Evolutionary conservation across 2,329 filamentous ascomycete species (phyloP).

Genomic region (Dothidotthia symphoricarpi): DNA sequence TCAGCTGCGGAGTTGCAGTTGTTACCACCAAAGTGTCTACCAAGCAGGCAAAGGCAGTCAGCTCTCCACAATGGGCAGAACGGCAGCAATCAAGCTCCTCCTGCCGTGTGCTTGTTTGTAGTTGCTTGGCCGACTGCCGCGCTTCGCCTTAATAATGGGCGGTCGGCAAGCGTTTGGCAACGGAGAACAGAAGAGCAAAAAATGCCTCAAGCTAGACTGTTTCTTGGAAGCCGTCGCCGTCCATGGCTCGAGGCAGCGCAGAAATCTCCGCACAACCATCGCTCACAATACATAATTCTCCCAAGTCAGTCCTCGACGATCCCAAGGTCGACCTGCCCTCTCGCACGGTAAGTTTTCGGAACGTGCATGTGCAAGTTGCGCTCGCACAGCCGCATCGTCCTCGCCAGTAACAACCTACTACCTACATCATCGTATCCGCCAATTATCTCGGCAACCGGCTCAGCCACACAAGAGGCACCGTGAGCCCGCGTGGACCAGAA

Average conservation of each 20-base stretch:
- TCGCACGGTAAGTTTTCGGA: neutral
- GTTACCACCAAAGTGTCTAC: too few relatives aligned
- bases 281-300: conserved; percentile 2
- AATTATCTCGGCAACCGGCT: neutral
- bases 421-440: too few relatives aligned
- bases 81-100: conserved; percentile 9
- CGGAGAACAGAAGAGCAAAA: conserved; percentile 4
- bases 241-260: conserved; percentile 9
- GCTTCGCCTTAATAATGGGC: conserved; percentile 3
- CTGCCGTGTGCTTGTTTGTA: conserved; percentile 5
- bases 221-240: conserved; percentile 9
- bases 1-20: too few relatives aligned
- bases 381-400: too few relatives aligned
- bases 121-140: conserved; percentile 4
- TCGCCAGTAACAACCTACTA: too few relatives aligned
- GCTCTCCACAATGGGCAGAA: neutral
- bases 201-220: conserved; percentile 11
- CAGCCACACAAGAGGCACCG: conserved; percentile 7
- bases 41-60: too few relatives aligned
- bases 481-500: neutral
- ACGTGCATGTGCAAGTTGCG: too few relatives aligned
- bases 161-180: conserved; percentile 2
- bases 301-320: neutral
- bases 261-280: neutral
- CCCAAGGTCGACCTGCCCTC: neutral